Percentiles rank a stretch among this genome's conserved stretches.
These are phyloP conservation scores for Scedosporium minutisporum DNA, from an alignment of 2,329 filamentous ascomycete genomes.

Conservation along the genomic window DNA sequence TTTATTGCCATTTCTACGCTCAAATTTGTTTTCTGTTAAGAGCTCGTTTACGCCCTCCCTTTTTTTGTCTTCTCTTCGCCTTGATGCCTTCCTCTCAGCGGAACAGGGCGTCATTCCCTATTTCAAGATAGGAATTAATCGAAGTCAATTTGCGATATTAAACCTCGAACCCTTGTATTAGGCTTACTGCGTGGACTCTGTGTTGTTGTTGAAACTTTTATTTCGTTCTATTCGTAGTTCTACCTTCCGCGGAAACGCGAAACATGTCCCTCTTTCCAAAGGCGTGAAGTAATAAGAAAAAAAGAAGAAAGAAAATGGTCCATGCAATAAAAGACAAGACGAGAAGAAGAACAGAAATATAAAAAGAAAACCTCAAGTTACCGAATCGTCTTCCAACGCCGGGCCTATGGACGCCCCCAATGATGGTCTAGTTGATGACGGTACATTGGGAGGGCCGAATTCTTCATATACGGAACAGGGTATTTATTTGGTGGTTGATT, in stretches of 20 bases:
- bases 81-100: too few relatives aligned
- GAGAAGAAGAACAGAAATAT: background rate
- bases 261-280: too few relatives aligned
- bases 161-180: background rate
- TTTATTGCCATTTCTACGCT: too few relatives aligned
- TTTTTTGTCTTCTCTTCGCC: too few relatives aligned
- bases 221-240: slow-evolving; percentile 1
- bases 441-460: background rate
- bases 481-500: background rate
- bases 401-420: slow-evolving; percentile 19
- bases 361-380: slow-evolving; percentile 8
- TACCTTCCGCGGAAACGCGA: slow-evolving; percentile 9
- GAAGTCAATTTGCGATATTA: background rate
- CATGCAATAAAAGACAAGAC: slow-evolving; percentile 8
- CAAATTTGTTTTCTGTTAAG: too few relatives aligned
- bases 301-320: slow-evolving; percentile 33
- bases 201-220: slow-evolving; percentile 1
- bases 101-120: too few relatives aligned
- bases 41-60: too few relatives aligned
- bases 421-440: background rate
- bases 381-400: slow-evolving; percentile 15
- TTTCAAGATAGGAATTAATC: background rate
- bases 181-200: background rate
- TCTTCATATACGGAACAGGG: background rate
- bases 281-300: slow-evolving; percentile 5